Evolutionary conservation across 257 asterid species (phyloP).

Genomic region (Rubia yunnanensis): DNA sequence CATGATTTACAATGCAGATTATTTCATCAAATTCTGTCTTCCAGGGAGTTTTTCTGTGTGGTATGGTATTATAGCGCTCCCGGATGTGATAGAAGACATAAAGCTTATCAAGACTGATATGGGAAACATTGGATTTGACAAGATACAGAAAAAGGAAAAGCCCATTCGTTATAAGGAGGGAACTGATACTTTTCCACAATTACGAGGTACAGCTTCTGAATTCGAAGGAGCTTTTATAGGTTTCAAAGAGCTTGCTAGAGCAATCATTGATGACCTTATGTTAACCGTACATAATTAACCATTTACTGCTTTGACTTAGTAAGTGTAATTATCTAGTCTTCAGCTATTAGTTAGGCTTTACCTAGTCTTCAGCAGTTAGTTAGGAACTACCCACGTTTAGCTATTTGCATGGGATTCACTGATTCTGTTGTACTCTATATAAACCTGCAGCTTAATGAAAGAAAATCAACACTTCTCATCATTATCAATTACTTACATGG

Average conservation of each 20-base stretch:
- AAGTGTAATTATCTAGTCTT: too few species aligned
- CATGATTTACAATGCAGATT: not conserved
- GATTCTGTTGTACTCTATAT: too few species aligned
- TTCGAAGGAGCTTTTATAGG: not conserved
- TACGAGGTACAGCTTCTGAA: not conserved
- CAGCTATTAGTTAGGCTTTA: too few species aligned
- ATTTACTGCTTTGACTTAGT: too few species aligned
- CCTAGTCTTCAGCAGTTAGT: too few species aligned
- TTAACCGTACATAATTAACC: too few species aligned
- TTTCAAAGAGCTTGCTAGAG: not conserved
- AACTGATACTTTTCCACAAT: not conserved
- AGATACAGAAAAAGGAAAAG: too few species aligned
- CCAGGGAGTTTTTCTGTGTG: not conserved
- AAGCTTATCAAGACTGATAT: not conserved
- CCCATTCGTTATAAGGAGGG: not conserved
- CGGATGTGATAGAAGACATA: not conserved
- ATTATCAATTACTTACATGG: too few species aligned
- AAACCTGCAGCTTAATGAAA: too few species aligned
- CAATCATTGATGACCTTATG: conserved; percentile 3
- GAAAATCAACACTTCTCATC: too few species aligned
- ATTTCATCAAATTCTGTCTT: not conserved
- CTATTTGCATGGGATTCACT: too few species aligned
- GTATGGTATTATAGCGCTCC: not conserved
- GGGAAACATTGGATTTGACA: not conserved
- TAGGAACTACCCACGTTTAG: too few species aligned